These are phyloP conservation scores for Talaromyces trachyspermus DNA, from an alignment of 495 filamentous ascomycete genomes.

Conservation along the genomic window DNA sequence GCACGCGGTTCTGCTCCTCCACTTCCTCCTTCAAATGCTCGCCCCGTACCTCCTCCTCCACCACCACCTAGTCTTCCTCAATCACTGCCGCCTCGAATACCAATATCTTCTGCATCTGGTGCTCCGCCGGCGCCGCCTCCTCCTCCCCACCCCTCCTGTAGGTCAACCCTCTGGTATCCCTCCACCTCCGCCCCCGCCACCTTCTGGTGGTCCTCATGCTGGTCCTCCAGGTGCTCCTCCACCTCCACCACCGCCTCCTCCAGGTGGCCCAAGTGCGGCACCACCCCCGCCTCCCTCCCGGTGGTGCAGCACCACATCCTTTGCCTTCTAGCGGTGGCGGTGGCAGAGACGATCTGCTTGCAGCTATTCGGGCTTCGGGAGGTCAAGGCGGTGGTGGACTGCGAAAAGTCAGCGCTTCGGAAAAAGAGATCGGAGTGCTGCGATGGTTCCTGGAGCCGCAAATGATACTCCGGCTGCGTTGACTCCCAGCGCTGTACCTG, in stretches of 20 bases:
- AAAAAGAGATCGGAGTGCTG: slow-evolving; percentile 77
- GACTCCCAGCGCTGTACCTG: slow-evolving; percentile 35
- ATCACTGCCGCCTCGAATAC: no score
- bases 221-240: slow-evolving; percentile 9
- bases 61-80: no score
- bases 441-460: slow-evolving; percentile 51
- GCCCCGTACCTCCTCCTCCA: slow-evolving; percentile 22
- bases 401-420: slow-evolving; percentile 69
- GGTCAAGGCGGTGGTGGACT: slow-evolving; percentile 60
- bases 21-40: slow-evolving; percentile 39
- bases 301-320: slow-evolving; percentile 50
- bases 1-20: slow-evolving; percentile 40
- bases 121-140: slow-evolving; percentile 28
- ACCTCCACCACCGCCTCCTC: slow-evolving; percentile 36
- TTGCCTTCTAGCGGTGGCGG: slow-evolving; percentile 44
- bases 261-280: slow-evolving; percentile 44
- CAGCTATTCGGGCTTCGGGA: slow-evolving; percentile 72
- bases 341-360: slow-evolving; percentile 61
- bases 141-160: slow-evolving; percentile 29
- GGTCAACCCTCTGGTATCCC: slow-evolving; percentile 27
- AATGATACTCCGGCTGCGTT: slow-evolving; percentile 44
- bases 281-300: slow-evolving; percentile 49
- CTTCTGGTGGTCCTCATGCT: slow-evolving; percentile 14
- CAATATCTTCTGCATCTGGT: slow-evolving; percentile 19
- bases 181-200: slow-evolving; percentile 39